phyloP scores from a whole-genome alignment of 345 rosid species.

The Physaria fendleri region DNA sequence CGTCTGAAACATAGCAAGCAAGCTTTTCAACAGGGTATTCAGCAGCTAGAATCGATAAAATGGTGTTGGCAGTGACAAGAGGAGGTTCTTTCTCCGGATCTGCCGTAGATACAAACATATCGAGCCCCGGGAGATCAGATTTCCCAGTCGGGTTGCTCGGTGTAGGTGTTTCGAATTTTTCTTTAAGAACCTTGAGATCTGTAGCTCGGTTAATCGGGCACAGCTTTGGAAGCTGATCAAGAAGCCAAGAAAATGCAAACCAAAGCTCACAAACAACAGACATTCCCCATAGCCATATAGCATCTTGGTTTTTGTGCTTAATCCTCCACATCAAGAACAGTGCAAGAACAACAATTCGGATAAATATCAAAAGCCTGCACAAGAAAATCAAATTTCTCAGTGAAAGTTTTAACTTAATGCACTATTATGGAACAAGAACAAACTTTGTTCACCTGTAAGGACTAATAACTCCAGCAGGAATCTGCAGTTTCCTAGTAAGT shows the following conservation, averaged over 20 bases:
- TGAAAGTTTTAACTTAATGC: neutral
- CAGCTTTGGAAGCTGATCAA: conserved; percentile 94
- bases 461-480: conserved; percentile 91
- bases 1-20: conserved; percentile 96
- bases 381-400: neutral
- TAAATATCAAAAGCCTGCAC: conserved; percentile 70
- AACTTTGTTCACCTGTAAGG: conserved; percentile 61
- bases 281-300: conserved; percentile 98
- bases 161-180: conserved; percentile 79
- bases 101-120: conserved; percentile 92
- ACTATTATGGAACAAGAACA: neutral
- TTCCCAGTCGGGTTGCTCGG: conserved; percentile 76
- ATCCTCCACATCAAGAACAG: conserved; percentile 84
- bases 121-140: conserved; percentile 95
- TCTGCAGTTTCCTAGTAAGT: conserved; percentile 80
- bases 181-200: conserved; percentile 86
- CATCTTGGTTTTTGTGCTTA: conserved; percentile 51
- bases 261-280: conserved; percentile 95
- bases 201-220: conserved; percentile 83
- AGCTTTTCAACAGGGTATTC: conserved; percentile 95
- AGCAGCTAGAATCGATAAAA: conserved; percentile 87
- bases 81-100: conserved; percentile 99
- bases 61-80: conserved; percentile 96
- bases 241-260: conserved; percentile 98
- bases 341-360: conserved; percentile 69